These are phyloP conservation scores for Trichopus zeylanicus DNA, from an alignment of 116 monocot species.

Conservation along the genomic window DNA sequence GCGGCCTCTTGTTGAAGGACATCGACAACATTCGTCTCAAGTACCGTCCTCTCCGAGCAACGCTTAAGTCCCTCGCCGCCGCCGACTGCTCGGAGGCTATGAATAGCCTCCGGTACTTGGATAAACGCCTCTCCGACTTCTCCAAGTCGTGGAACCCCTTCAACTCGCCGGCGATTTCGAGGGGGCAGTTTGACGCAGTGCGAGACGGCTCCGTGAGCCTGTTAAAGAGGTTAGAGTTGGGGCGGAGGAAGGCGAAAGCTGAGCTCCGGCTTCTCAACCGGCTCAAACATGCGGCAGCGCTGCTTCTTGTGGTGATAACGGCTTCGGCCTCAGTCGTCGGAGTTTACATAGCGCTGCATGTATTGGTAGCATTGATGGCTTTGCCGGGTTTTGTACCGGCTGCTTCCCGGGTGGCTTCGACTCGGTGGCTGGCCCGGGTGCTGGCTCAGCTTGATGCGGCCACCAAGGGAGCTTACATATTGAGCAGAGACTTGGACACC, in stretches of 20 bases:
- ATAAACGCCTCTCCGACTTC: no score
- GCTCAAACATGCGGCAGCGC: slow-evolving; percentile 16
- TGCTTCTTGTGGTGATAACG: slow-evolving; percentile 26
- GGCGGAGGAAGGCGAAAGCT: slow-evolving; percentile 23
- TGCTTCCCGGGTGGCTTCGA: slow-evolving; percentile 4
- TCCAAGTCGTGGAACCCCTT: no score
- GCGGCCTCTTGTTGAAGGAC: slow-evolving; percentile 21
- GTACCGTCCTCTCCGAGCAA: no score
- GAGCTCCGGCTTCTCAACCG: slow-evolving; percentile 21
- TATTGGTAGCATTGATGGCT: slow-evolving; percentile 19
- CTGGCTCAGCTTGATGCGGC: slow-evolving; percentile 54
- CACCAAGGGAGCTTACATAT: slow-evolving; percentile 53
- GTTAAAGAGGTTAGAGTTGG: no score
- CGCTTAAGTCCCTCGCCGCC: no score
- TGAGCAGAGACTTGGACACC: slow-evolving; percentile 71
- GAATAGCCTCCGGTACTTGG: no score
- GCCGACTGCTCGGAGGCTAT: no score
- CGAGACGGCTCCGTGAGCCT: no score
- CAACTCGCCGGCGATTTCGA: no score
- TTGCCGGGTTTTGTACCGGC: slow-evolving; percentile 10
- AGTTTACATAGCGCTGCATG: slow-evolving; percentile 28
- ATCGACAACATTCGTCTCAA: no score
- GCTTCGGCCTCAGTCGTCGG: slow-evolving; percentile 22
- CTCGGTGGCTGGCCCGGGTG: slow-evolving; percentile 12
- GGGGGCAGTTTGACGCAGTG: no score